Evolutionary conservation across 192 early-diverging fungal species (phyloP), one percentile per base, ranked within the genome.

Genomic region (Backusella westeae): DNA sequence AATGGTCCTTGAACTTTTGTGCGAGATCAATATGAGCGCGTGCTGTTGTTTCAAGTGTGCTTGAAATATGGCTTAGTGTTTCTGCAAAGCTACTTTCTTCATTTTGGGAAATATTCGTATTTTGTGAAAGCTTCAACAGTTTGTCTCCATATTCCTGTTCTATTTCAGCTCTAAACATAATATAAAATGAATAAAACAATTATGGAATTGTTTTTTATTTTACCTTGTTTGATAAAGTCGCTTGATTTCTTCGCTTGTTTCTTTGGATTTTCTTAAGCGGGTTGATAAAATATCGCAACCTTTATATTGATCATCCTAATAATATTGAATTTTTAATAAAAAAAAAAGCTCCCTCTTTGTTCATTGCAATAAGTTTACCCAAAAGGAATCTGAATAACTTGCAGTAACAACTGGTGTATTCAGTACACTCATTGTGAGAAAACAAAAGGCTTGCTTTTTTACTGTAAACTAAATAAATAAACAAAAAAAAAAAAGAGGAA

Each of bases 131-230:
- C 15, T 80, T 92, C 26, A 84, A 72, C 21, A 94, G 72, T 73
- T 84, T 84, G 68, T 92, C 89, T 65, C 92, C 93, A 74, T 92
- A 88, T 4, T 94, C 92, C 69, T 92, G 90, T 67, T 94, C 93
- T 52, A 93, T 83, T 6, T 82, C 59, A 14, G 93, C 90, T 56
- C 93, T 90, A 77, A 32, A 42, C 21, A 3, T 38, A 4, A 19
- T 10, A 44, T 67, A 42, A 49, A 34, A 15, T 6, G 26, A 34
- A 52, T 6, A 56, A n/a, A 32, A n/a, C 8, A 10, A 56, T 29
- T 8, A 46, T 3, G 6, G 19, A 26, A 1, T 41, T 15, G 17
- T 12, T 67, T 59, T 17, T 19, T 49, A n/a, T 49, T 49, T 49
- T 80, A 88, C 89, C 89, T 81, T 42, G 83, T 79, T 72, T 87